Percentiles rank a stretch among this genome's conserved stretches.
Conservation (phyloP, 345 rosid genomes). For the Cardamine resedifolia region DNA sequence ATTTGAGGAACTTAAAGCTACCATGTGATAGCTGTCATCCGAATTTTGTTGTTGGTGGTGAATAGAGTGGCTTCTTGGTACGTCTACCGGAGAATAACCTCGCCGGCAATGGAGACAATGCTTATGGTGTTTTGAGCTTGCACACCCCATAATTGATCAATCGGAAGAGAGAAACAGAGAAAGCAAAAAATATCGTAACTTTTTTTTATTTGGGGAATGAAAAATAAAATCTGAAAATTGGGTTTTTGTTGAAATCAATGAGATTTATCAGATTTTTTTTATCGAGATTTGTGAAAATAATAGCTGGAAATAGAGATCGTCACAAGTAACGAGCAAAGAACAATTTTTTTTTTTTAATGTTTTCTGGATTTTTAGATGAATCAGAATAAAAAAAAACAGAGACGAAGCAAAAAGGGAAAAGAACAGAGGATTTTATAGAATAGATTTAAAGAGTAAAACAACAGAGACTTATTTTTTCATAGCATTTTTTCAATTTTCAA, state of each 20-base stretch:
- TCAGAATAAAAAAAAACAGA: slow-evolving; percentile 10
- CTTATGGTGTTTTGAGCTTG: slow-evolving; percentile 64
- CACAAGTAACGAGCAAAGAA: neutral
- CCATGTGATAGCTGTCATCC: slow-evolving; percentile 69
- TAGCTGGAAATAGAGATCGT: slow-evolving; percentile 27
- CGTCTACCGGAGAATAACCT: slow-evolving; percentile 59
- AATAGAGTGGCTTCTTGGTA: slow-evolving; percentile 66
- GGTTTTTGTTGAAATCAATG: slow-evolving; percentile 28
- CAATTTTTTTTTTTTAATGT: no score
- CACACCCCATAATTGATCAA: slow-evolving; percentile 70
- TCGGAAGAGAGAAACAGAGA: neutral
- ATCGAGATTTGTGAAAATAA: slow-evolving; percentile 35
- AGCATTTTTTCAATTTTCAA: no score
- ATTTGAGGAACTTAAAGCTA: slow-evolving; percentile 69
- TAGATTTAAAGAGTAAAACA: neutral
- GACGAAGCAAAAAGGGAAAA: neutral
- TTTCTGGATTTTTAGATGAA: neutral
- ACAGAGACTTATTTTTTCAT: neutral
- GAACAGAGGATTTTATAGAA: slow-evolving; percentile 15
- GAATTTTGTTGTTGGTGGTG: slow-evolving; percentile 59
- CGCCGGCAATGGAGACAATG: slow-evolving; percentile 70
- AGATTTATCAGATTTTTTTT: neutral
- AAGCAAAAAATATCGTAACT: neutral
- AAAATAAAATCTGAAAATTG: neutral
- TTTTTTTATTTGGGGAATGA: neutral